Percentiles rank a stretch among this genome's conserved stretches.
Evolutionary conservation across 129 eudicot species (phyloP).

Genomic region (Flaveria trinervia): DNA sequence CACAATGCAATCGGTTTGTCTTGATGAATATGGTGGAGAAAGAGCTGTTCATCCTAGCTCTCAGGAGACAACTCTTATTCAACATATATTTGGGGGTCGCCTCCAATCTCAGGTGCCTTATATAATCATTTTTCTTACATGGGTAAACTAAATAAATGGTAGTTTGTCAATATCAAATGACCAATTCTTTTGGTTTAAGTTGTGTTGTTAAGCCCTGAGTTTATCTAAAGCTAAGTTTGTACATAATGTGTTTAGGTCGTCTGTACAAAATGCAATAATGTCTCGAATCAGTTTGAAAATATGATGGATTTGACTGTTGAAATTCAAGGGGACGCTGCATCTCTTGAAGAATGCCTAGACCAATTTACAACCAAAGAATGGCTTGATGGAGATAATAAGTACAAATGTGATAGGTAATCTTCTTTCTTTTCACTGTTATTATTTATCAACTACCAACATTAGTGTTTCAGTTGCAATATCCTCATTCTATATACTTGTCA

Average conservation of each 20-base stretch:
- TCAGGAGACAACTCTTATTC: slow-evolving; percentile 90
- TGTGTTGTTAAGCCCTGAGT: slow-evolving; percentile 1
- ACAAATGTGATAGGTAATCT: slow-evolving; percentile 85
- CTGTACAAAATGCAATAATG: slow-evolving; percentile 68
- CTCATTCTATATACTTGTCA: slow-evolving; percentile 1
- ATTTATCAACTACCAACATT: slow-evolving; percentile 7
- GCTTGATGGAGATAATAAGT: slow-evolving; percentile 95
- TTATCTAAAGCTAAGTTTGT: slow-evolving; percentile 18
- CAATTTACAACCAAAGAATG: slow-evolving; percentile 79
- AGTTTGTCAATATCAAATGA: neutral
- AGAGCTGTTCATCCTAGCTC: slow-evolving; percentile 66
- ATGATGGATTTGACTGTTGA: slow-evolving; percentile 98
- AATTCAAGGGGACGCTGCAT: slow-evolving; percentile 86
- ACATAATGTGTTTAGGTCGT: slow-evolving; percentile 52
- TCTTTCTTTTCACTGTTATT: slow-evolving; percentile 2
- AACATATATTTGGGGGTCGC: slow-evolving; percentile 93
- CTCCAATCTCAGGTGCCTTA: slow-evolving; percentile 83
- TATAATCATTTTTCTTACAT: neutral
- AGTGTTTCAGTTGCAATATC: neutral
- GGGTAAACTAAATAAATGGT: neutral
- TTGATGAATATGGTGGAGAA: slow-evolving; percentile 93
- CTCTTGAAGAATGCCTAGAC: slow-evolving; percentile 88
- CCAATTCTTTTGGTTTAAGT: neutral
- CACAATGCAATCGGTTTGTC: slow-evolving; percentile 90
- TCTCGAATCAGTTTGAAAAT: slow-evolving; percentile 84